Base-by-base conservation (phyloP, 179 eudicot species). In the Heliamphora pulchella region DNA sequence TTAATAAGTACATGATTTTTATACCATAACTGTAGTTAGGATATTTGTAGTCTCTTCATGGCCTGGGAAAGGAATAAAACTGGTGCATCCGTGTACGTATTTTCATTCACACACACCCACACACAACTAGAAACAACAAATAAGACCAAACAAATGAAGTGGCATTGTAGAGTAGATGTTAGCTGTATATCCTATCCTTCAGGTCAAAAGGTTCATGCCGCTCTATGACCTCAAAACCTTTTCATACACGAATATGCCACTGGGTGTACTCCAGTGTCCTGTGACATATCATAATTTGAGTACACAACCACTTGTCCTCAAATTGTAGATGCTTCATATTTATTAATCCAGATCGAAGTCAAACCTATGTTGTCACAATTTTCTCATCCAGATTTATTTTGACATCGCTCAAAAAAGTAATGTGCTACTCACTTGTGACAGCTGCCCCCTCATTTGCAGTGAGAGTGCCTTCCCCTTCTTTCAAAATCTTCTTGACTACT, bases 381-480 rank as follows among this genome's bases (percentile, higher is more conserved):
- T 76, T 14, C 8, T 14, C 64, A 20, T 20, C 59, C 61, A 48
- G 59, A 77, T 47, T 22, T 51, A 64, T 62, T 61, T 76, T 46
- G 55, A 76, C 53, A 62, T 15, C 47, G 58, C 46, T 43, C 59
- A 72, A 51, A 44, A 14, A 22, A 5, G 10, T 8, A 47, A 57
- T 50, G 17, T 48, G 44, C 74, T 68, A 85, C 91, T 88, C 83
- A 91, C 92, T 79, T 3, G 86, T 88, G 2, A 91, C 94, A 81
- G 82, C 53, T 79, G 92, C 92, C 59, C 89, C 91, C 57, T 89
- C 92, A 81, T 86, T 82, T 74, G 92, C 92, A 70, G 85, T 79
- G 65, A 84, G 74, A 82, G 77, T 73, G 50, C 89, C 80, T 78
- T 91, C 87, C 39, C 91, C 94, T 81, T 89, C 92, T 82, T 88